Percentiles rank a stretch among this genome's conserved stretches.
These are phyloP conservation scores for Penicillium canariense DNA, from an alignment of 495 filamentous ascomycete species.

Conservation along the genomic window DNA sequence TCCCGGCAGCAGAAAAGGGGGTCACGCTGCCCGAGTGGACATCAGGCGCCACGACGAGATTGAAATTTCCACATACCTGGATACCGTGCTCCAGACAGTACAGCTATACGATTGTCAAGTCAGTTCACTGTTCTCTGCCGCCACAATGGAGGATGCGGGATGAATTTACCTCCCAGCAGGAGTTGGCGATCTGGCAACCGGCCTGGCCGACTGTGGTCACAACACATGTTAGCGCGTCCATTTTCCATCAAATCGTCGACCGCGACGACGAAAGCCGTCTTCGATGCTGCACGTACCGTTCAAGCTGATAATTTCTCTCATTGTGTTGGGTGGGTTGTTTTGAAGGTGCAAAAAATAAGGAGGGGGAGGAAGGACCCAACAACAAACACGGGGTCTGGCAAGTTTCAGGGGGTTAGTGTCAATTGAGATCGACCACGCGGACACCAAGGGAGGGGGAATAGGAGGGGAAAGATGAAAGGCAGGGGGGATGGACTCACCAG, in stretches of 20 bases:
- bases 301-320: constrained; percentile 99
- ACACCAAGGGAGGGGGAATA: constrained; percentile 10
- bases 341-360: constrained; percentile 34
- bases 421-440: background rate
- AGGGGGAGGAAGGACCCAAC: constrained; percentile 32
- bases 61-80: constrained; percentile 63
- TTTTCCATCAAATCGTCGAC: constrained; percentile 6
- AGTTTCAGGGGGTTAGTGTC: constrained; percentile 26
- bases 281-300: constrained; percentile 68
- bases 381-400: constrained; percentile 30
- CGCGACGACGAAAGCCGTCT: background rate
- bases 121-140: constrained; percentile 18
- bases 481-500: constrained; percentile 22
- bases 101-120: constrained; percentile 58
- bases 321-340: constrained; percentile 54
- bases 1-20: constrained; percentile 21
- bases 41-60: constrained; percentile 18
- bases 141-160: constrained; percentile 13
- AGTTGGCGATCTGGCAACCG: constrained; percentile 99
- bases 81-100: constrained; percentile 99
- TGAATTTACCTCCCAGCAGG: constrained; percentile 92
- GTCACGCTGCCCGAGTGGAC: constrained; percentile 15
- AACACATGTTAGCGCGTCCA: constrained; percentile 23
- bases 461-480: constrained; percentile 7
- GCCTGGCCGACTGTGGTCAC: constrained; percentile 85